Evolutionary conservation across 2,329 filamentous ascomycete species (phyloP), one percentile per base, ranked within the genome.

Genomic region (Ophiostoma perfectum): DNA sequence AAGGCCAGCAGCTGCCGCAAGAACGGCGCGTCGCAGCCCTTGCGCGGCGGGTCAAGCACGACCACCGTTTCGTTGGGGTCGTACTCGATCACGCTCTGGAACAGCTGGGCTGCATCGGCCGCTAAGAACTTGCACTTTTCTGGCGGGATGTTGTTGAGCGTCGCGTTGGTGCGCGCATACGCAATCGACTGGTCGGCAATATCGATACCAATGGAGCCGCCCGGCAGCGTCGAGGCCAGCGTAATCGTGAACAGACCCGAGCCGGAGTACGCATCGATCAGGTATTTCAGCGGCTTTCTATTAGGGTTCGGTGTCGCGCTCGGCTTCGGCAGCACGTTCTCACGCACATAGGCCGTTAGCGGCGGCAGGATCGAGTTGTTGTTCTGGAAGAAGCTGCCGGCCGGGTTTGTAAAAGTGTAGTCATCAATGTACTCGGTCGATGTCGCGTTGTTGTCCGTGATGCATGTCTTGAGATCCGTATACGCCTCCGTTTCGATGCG

Each of bases 311-410:
- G 8, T 14, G 18, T 27, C 7, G 60, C 65, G 7, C 18, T 49
- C 12, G 7, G 18, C 18, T 49, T 6, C 6, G 44, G 27, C 1
- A 93, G 82, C 75, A 94, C 90, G 78, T 90, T 86, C 49, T 90
- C 83, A 71, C 92, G 90, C 76, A 98, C 91, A 81, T 96, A 97
- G 72, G 87, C 84, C 14, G 93, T 96, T 79, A 98, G 96, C 16
- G 82, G 80, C 42, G 91, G 88, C 38, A 99, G 88, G 79, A 99
- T 98, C 68, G 93, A 96, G 82, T 98, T 98, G 85, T 99, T 99
- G 84, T 99, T 99, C 77, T 99, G 95, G 86, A 99, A 99, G 82
- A 99, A 99, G 66, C 92, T 88, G 70, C 93, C 93, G 11, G 95
- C 95, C 2, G 91, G 92, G 80, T 96, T 98, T 77, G 89, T 89